Evolutionary conservation across 306 rosid species (phyloP), one percentile per base, ranked within the genome.

Genomic region (Alnus glutinosa): DNA sequence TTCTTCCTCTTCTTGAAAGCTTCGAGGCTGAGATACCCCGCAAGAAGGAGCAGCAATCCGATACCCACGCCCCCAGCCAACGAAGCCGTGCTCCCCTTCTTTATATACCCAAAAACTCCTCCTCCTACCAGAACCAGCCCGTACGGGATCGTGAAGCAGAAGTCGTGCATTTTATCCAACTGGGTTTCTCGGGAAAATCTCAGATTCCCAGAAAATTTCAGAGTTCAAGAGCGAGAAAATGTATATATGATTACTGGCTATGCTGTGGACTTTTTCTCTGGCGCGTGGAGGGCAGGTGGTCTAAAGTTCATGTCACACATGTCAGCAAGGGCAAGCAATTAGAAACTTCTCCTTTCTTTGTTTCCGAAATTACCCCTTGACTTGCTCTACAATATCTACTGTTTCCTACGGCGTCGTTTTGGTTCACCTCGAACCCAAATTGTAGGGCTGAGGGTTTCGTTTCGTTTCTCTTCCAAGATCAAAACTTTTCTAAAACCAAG

Each of bases 61-160:
- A 44, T 84, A 76, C 87, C 89, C 14, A 75, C 84, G 15, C 90
- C 90, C 34, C 90, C 92, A 63, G 77, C 88, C 78, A 89, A 66
- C 50, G 89, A 89, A 34, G 87, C 84, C 18, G 82, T 76, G 87
- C 92, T 89, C 58, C 90, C 92, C 55, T 85, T 89, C 87, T 61
- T 82, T 19, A 84, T 66, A 79, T 71, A 89, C 37, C 90, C 92
- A 71, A 86, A 46, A 28, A 84, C 32, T 34, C 92, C 92, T 63
- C 90, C 92, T 10, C 70, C 86, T 59, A 70, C 70, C 49, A 89
- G 78, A 73, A 84, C 9, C 82, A 86, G 47, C 66, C 92, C 92
- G 49, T 89, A 89, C 9, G 92, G 92, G 66, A 89, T 89, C 52
- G 92, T 89, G 80, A 89, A 86, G 86, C 92, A 89, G 88, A 89